A percentile compares a stretch with the other conserved stretches of the same genome.
Evolutionary conservation across 73 alveolate species (phyloP).

Genomic region (Diophrys appendiculata): DNA sequence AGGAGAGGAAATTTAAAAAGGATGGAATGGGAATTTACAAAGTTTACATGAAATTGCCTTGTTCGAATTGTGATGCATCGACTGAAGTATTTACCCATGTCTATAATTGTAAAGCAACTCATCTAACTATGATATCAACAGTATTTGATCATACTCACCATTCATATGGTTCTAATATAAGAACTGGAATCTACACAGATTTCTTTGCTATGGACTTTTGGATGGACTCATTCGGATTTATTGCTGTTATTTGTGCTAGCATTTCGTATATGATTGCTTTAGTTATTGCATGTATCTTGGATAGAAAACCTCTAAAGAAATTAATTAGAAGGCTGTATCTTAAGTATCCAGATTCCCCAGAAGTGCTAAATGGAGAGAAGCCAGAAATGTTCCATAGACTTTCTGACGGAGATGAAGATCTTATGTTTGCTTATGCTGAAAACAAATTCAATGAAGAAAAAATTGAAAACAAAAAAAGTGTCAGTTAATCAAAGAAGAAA

Average conservation of each 20-base stretch:
- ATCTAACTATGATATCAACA: conserved; percentile 30
- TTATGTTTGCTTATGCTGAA: no score
- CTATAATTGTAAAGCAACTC: conserved; percentile 5
- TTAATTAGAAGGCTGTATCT: no score
- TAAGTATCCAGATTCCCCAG: no score
- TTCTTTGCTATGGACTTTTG: conserved; percentile 50
- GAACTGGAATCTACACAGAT: conserved; percentile 29
- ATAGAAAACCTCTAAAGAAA: no score
- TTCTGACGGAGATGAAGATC: no score
- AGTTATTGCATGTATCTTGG: background rate
- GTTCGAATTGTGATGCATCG: no score
- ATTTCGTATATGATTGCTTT: background rate
- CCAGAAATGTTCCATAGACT: no score
- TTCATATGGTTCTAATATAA: background rate
- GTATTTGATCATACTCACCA: background rate
- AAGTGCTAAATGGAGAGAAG: no score
- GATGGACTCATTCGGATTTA: conserved; percentile 42
- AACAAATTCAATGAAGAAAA: no score
- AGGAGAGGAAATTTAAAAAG: background rate
- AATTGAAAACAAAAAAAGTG: background rate
- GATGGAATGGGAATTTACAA: conserved; percentile 5
- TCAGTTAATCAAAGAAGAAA: no score
- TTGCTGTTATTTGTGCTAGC: conserved; percentile 15
- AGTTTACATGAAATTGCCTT: no score
- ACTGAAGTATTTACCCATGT: conserved; percentile 6